Base-by-base conservation (phyloP, 2,329 filamentous ascomycete species). In the Pseudogymnoascus verrucosus region DNA sequence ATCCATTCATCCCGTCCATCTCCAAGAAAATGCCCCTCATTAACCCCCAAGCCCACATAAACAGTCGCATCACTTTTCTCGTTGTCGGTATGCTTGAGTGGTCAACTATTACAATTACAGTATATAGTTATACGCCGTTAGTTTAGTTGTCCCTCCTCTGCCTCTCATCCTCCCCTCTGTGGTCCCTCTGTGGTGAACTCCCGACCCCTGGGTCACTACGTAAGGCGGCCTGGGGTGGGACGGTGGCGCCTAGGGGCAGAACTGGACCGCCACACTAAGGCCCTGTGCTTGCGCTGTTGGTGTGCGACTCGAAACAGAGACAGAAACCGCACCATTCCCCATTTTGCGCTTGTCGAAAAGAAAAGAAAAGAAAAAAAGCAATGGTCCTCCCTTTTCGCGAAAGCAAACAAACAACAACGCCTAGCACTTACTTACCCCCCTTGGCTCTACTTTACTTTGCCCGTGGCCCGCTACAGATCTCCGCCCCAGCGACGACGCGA, bases 151-250 rank as follows among this genome's bases (percentile, higher is more conserved):
- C 5, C 19, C 19, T 23, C 19, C 12, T 23, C 19, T 12, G 19
- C 40, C 40, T 12, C 5, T 44, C 42, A 8, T 26, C 21, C 42
- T n/a, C 5, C 19, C 19, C 42, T 42, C 39, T 16, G n/a, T 6
- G 21, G 16, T 42, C 21, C 42, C 19, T 47, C 42, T 51, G 44
- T 4, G 8, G 44, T 51, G 44, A 51, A 51, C 44, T 51, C 23
- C 47, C 47, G n/a, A 54, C 47, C 47, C 47, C 47, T 54, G 47
- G 47, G 47, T 54, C 47, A 54, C 47, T 31, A 54, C 47, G 47
- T 54, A 54, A 31, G 47, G 47, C 47, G 47, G 47, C 47, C 47
- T 54, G 47, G 47, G 23, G 23, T 54, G 47, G 47, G 47, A 31
- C 26, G 47, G 47, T 54, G 47, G 47, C 47, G 47, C 47, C 47